Base-by-base conservation (phyloP, 2,329 filamentous ascomycete species). In the Cyanodermella asteris region DNA sequence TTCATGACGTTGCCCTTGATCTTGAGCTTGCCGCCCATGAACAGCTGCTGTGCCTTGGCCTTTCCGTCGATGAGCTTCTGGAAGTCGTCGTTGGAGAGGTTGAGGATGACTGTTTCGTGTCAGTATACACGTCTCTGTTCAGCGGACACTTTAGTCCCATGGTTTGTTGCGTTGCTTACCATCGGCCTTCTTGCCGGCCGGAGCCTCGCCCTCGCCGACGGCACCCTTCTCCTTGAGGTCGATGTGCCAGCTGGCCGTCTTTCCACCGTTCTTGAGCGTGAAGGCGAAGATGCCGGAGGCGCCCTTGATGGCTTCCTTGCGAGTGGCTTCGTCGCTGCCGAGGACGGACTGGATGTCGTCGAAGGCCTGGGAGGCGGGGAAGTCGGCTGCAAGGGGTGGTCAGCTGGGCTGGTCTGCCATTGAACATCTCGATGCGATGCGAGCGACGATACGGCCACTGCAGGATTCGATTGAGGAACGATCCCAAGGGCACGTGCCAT, bases 1-100 rank as follows among this genome's bases (percentile, higher is more conserved):
- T 93, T 93, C 84, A 94, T 94, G 32, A 94, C 70, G 49, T 94
- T 81, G 34, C 87, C 87, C 68, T 81, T 90, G 47, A 94, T 68
- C 75, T 94, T 97, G 45, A 97, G 62, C 64, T 91, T 93, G 42
- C 87, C 87, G n/a, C 67, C 67, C 84, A 97, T 94, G 57, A 94
- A 93, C 35, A 97, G 58, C 39, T 72, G 71, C 62, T 97, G 87
- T 29, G 87, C 81, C 46, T 93, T 91, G 40, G 77, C 80, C 59
- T 90, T 80, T 46, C 87, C 87, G 18, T 60, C 44, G 27, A 91
- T 71, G 36, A 97, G 64, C 47, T 74, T 72, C 36, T 57, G 67
- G 45, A 97, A 97, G 53, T 94, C 80, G 29, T 67, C 64, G 34
- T 97, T 87, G 31, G 71, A 76, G 37, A 94, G 65, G 5, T 62